Evolutionary conservation across 108 stramenopile genomes (phyloP), one percentile per base, ranked within the genome.

Genomic region (Cyclostephanos invisitatus): DNA sequence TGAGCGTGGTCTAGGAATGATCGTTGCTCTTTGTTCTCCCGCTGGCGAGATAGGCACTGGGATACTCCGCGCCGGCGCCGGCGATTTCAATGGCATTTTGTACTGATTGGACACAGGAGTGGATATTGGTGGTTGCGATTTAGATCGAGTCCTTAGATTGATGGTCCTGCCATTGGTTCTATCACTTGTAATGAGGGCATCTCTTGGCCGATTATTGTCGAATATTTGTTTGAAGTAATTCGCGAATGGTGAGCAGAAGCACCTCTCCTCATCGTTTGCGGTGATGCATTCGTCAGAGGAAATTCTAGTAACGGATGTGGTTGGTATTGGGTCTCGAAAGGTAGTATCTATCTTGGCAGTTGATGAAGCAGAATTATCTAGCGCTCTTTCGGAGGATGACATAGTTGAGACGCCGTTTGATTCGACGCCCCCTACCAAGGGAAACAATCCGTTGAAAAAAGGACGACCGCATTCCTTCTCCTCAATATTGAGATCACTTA

Each of bases 21-120:
- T 48, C 8, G 22, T 44, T 21, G 32, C 32, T 29, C 47, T 57
- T 25, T 15, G 56, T 5, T 12, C 56, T 57, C 27, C 32, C 22
- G 54, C 67, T 25, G 44, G 51, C 47, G 67, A 68, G 40, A 77
- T 77, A 5, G 76, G 76, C 20, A 77, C 68, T 9, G 76, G 76
- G 58, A 29, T 54, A 48, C 69, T 68, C 38, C 68, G 50, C 49
- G 68, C 75, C 27, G 75, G 50, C 49, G 68, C 75, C 27, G 75
- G 76, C 42, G 36, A 54, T 60, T 77, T 77, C 32, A 77, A 59
- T 20, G 76, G 76, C 47, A 77, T 70, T 7, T 38, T 61, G 47
- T 74, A 74, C 44, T 65, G 68, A 47, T 65, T 77, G 58, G 28
- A 21, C 18, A 28, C 40, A 6, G 32, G 49, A 15, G 36, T 8